Evolutionary conservation across 805 yeast genomes (phyloP), one percentile per base, ranked within the genome.

Genomic region (Candida verbasci): DNA sequence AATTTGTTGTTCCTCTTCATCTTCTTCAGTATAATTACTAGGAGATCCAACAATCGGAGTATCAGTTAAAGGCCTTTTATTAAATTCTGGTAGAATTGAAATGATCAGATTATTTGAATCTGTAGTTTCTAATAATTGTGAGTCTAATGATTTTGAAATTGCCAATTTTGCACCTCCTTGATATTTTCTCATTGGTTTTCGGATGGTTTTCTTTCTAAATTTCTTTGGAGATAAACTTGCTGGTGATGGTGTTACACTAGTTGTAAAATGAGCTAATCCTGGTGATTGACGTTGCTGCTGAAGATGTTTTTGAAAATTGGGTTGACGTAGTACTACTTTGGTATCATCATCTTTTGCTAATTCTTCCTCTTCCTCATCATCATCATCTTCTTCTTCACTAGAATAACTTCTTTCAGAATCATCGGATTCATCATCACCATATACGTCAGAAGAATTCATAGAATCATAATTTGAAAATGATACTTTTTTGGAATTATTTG

Each of bases 11-110:
- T 24, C 16, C 12, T 55, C 62, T 27, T 58, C 66, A 22, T 58
- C 55, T 11, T 54, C 49, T 32, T 59, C 59, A 14, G 47, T 49
- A 24, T 56, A 37, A 6, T 60, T 49, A 9, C 51, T 55, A 0
- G 88, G 88, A 0, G 86, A 78, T 1, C 75, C 61, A 50, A 72
- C 72, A 1, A 80, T 70, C 0, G 93, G 93, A 0, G 93, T 83
- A 50, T 83, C 93, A 29, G 82, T 79, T 36, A 78, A 60, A 0
- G 93, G 93, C 31, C 88, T 64, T 55, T 76, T 79, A 51, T 82
- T 78, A 58, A 83, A 83, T 38, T 65, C 78, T 0, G 85, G 83
- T 29, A 71, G 54, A 26, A 45, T 43, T 22, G 44, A 29, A 29
- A 39, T 42, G 3, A 35, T 14, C 9, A 44, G 35, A 17, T 30